Conservation (phyloP, 164 flowering plant species). For the Santalum album region DNA sequence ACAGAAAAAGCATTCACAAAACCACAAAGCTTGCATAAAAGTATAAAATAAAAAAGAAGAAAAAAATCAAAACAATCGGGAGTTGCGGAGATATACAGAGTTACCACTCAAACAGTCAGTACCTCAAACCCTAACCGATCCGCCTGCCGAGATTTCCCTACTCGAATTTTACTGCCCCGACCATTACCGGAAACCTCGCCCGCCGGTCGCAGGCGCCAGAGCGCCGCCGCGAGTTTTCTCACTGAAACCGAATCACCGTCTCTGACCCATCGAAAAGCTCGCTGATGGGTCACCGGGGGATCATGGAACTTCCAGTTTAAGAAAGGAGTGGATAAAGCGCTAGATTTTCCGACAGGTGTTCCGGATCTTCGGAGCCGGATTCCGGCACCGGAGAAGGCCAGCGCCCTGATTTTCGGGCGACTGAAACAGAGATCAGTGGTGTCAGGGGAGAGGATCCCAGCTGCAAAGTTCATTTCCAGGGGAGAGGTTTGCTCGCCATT, state of each 20-base stretch:
- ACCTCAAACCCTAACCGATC: neutral
- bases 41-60: neutral
- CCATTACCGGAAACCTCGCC: neutral
- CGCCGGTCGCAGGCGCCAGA: neutral
- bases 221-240: neutral
- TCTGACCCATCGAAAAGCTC: neutral
- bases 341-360: neutral
- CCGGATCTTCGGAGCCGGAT: neutral
- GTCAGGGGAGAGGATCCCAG: neutral
- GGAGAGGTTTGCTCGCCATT: neutral
- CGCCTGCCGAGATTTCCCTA: neutral
- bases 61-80: too few species aligned
- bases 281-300: neutral
- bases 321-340: neutral
- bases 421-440: neutral
- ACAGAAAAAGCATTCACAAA: neutral
- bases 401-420: neutral
- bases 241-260: neutral
- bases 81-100: too few species aligned
- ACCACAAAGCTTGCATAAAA: too few species aligned
- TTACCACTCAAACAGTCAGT: neutral
- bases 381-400: neutral
- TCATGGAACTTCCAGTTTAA: conserved; percentile 4
- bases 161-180: neutral
- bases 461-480: neutral